A percentile compares a stretch with the other conserved stretches of the same genome.
phyloP scores from a whole-genome alignment of 768 basidiomycete species.

The Lactarius akahatsu region DNA sequence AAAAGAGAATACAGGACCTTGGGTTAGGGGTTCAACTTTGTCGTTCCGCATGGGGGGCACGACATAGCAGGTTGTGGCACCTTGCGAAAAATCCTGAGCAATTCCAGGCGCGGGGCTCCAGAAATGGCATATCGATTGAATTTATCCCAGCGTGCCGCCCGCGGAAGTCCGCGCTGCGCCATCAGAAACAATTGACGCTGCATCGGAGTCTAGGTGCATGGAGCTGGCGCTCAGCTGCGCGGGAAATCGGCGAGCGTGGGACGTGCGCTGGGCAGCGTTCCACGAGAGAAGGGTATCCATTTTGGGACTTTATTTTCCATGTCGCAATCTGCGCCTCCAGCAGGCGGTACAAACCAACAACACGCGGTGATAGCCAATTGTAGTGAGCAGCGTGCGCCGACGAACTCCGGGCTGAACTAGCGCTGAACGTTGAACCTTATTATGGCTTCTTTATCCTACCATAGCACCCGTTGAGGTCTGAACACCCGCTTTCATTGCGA shows the following conservation, averaged over 20 bases:
- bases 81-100: neutral
- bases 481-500: neutral
- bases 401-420: neutral
- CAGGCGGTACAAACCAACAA: neutral
- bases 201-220: constrained; percentile 12
- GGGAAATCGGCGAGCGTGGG: neutral
- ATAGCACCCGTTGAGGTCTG: neutral
- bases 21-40: neutral
- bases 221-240: constrained; percentile 8
- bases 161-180: constrained; percentile 12
- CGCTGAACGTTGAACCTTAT: neutral
- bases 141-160: constrained; percentile 20
- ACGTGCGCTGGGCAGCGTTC: neutral
- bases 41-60: neutral
- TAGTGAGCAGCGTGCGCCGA: constrained; percentile 2
- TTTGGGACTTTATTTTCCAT: neutral
- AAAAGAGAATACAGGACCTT: neutral
- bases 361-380: constrained; percentile 1
- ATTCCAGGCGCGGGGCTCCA: constrained; percentile 8
- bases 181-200: constrained; percentile 11
- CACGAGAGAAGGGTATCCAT: neutral
- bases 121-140: constrained; percentile 17
- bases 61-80: neutral
- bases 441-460: neutral
- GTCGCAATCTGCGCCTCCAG: neutral